Evolutionary conservation across 208 protist genomes (phyloP), one percentile per base, ranked within the genome.

Genomic region (Crithidia fasciculata): DNA sequence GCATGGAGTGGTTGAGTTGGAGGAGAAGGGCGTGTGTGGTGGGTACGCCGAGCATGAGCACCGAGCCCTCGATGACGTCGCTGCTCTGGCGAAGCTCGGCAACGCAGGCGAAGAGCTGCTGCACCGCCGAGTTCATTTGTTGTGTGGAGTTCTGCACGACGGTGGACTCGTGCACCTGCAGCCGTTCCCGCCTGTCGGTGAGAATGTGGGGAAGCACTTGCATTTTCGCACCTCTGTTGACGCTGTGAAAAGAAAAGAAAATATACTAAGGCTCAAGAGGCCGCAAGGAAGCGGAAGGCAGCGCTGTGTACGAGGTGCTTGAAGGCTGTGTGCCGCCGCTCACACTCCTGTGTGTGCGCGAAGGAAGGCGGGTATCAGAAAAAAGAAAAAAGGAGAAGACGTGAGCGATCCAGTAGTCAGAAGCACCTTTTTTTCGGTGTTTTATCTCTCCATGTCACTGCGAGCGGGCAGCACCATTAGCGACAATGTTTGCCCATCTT

Each of bases 21-120:
- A 77, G 82, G 47, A 93, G 64, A 5, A 96, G 78, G 5, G 40
- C 55, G 76, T 96, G 84, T 7, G 86, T 65, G 8, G 82, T 85
- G 6, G 39, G 60, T n/a, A 96, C 87, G 13, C 91, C 91, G 10
- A 96, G 84, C 43, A 82, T 80, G 37, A 94, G 66, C 44, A 96
- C 87, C 0, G 88, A 84, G 12, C 82, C 89, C 65, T 96, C 91
- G 49, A 96, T 84, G 36, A 87, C 37, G 40, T 89, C 81, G 36
- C 78, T 83, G 76, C 86, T 89, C 45, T 84, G 68, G 8, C 78
- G 80, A n/a, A 96, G 74, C 9, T 72, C 52, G 2, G 82, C 73
- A 5, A 59, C 78, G 66, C 81, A 80, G 8, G 81, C 77, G 10
- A 79, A 69, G 12, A 93, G 65, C 65, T 87, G 68, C 28, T 80